phyloP scores from a whole-genome alignment of 345 rosid genomes.

The Barbarea vulgaris region DNA sequence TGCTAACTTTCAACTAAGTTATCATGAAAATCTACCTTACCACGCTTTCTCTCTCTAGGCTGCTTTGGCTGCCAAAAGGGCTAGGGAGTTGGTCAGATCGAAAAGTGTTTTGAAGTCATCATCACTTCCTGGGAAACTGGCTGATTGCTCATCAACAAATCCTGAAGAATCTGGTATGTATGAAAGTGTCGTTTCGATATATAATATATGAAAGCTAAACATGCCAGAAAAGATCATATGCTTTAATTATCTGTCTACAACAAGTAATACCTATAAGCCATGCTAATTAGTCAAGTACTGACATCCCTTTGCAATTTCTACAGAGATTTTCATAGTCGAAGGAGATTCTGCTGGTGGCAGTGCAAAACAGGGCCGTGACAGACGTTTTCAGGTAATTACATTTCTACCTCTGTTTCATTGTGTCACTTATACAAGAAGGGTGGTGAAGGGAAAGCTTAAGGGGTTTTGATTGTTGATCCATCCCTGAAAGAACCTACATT shows the following conservation, averaged over 20 bases:
- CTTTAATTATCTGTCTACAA: neutral
- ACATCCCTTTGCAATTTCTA: constrained; percentile 28
- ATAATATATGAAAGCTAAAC: neutral
- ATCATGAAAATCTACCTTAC: constrained; percentile 17
- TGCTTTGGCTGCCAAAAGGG: constrained; percentile 98
- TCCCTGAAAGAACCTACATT: neutral
- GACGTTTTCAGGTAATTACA: constrained; percentile 85
- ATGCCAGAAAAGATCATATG: neutral
- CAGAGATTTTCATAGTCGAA: constrained; percentile 97
- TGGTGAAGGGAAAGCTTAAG: neutral
- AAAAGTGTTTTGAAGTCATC: constrained; percentile 90
- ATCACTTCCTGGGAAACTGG: constrained; percentile 97
- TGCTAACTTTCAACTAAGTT: constrained; percentile 16
- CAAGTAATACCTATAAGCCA: neutral
- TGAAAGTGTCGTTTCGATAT: constrained; percentile 5
- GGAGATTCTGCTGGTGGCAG: constrained; percentile 99
- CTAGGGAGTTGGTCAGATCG: constrained; percentile 91
- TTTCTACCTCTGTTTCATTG: constrained; percentile 18
- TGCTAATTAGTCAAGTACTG: constrained; percentile 19
- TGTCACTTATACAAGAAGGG: neutral
- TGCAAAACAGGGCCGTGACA: constrained; percentile 99
- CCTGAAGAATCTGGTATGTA: constrained; percentile 89
- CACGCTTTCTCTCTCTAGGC: constrained; percentile 57
- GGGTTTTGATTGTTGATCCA: constrained; percentile 8
- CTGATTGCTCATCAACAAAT: constrained; percentile 92